Conservation (phyloP, 2,329 filamentous ascomycete species). For the Fusarium scirpi region DNA sequence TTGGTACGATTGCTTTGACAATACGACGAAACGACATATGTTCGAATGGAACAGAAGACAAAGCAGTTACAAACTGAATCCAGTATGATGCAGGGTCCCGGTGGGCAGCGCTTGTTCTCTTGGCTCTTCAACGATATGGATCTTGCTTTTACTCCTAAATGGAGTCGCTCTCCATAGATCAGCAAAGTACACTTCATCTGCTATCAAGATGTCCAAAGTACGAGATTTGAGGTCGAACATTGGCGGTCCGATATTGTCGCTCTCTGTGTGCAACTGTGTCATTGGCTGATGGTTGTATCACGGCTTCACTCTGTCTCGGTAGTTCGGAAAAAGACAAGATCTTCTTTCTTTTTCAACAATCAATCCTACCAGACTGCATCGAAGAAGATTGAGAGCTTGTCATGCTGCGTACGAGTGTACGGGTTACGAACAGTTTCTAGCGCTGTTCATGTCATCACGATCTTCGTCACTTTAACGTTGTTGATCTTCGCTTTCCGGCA, state of each 20-base stretch:
- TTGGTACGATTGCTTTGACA: neutral
- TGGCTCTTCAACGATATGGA: neutral
- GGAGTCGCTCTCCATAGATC: conserved; percentile 1
- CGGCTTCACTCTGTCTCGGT: neutral
- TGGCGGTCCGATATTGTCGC: neutral
- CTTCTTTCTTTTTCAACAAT: neutral
- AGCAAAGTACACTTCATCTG: neutral
- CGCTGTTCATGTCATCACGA: conserved; percentile 1
- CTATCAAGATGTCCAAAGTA: neutral
- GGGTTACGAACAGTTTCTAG: neutral
- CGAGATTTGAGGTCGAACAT: neutral
- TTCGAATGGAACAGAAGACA: neutral
- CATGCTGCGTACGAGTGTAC: neutral
- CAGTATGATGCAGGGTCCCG: neutral
- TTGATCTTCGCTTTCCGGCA: neutral
- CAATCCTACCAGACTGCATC: neutral
- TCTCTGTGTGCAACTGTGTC: neutral
- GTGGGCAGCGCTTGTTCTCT: neutral
- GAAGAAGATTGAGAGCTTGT: neutral
- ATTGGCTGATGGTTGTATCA: neutral
- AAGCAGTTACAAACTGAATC: neutral
- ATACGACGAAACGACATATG: neutral
- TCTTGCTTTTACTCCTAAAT: neutral
- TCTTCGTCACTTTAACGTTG: neutral
- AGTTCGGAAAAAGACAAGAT: neutral